Percentiles rank a stretch among this genome's conserved stretches.
These are phyloP conservation scores for Ceratocystis huliohia DNA, from an alignment of 2,329 filamentous ascomycete species.

Conservation along the genomic window DNA sequence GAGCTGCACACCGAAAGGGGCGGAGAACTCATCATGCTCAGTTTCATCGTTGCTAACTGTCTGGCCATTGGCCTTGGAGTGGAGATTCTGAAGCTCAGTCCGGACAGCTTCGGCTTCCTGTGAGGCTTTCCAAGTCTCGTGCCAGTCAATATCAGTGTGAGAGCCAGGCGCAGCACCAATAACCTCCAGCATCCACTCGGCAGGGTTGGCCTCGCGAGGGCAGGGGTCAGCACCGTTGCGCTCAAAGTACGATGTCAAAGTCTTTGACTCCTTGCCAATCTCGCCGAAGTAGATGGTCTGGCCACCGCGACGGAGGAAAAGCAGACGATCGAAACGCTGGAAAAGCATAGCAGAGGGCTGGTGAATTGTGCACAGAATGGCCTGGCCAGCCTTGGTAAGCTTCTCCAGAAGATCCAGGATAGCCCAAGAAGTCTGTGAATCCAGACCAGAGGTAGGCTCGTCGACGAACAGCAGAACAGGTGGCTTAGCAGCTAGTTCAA, in stretches of 20 bases:
- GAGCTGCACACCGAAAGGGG: conserved; percentile 57
- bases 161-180: conserved; percentile 53
- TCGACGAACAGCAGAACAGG: conserved; percentile 83
- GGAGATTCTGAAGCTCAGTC: conserved; percentile 44
- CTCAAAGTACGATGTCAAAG: conserved; percentile 63
- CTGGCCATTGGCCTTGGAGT: conserved; percentile 30
- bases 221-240: conserved; percentile 54
- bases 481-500: conserved; percentile 90
- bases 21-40: conserved; percentile 57
- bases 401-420: conserved; percentile 82
- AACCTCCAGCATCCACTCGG: conserved; percentile 63
- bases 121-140: conserved; percentile 46
- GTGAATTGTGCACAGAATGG: conserved; percentile 93
- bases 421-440: conserved; percentile 86
- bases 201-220: conserved; percentile 59
- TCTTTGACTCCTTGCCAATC: conserved; percentile 57
- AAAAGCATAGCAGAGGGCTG: conserved; percentile 94
- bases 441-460: conserved; percentile 87
- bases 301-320: conserved; percentile 65
- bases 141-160: conserved; percentile 52
- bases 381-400: conserved; percentile 75
- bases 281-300: conserved; percentile 72
- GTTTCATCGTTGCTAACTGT: conserved; percentile 18
- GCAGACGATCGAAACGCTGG: conserved; percentile 72
- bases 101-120: conserved; percentile 44